phyloP scores from a whole-genome alignment of 139 green algal species.

The Tetradesmus obliquus region DNA sequence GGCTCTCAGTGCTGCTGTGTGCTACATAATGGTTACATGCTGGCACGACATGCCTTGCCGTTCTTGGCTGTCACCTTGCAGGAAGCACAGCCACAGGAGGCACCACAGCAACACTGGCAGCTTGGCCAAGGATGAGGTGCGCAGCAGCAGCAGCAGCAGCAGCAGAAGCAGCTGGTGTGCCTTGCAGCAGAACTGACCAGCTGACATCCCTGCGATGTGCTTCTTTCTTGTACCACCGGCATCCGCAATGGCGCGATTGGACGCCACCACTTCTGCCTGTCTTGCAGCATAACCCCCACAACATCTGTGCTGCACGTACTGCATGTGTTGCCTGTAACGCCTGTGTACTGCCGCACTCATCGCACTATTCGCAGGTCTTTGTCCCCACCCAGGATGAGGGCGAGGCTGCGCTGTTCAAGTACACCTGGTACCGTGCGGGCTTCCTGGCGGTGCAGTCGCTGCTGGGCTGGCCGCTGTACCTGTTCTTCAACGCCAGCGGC shows the following conservation, averaged over 20 bases:
- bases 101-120: slow-evolving; percentile 92
- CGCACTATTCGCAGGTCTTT: slow-evolving; percentile 70
- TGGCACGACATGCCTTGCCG: not conserved
- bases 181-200: not conserved
- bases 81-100: slow-evolving; percentile 92
- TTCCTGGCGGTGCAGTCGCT: slow-evolving; percentile 71
- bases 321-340: not conserved
- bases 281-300: too few relatives aligned
- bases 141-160: not conserved
- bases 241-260: too few relatives aligned
- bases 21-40: not conserved
- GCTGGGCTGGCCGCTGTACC: slow-evolving; percentile 90
- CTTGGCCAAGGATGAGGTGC: slow-evolving; percentile 84
- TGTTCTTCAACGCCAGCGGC: slow-evolving; percentile 80
- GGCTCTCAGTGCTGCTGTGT: not conserved
- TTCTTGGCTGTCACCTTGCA: slow-evolving; percentile 45
- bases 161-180: not conserved
- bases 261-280: too few relatives aligned
- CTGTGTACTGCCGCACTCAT: not conserved
- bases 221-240: not conserved
- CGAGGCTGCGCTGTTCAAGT: slow-evolving; percentile 4
- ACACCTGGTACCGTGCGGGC: slow-evolving; percentile 55
- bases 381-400: slow-evolving; percentile 61
- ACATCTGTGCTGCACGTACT: too few relatives aligned
- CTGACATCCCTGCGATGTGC: not conserved